Base-by-base conservation (phyloP, 2,329 filamentous ascomycete species). In the Alternaria longipes region DNA sequence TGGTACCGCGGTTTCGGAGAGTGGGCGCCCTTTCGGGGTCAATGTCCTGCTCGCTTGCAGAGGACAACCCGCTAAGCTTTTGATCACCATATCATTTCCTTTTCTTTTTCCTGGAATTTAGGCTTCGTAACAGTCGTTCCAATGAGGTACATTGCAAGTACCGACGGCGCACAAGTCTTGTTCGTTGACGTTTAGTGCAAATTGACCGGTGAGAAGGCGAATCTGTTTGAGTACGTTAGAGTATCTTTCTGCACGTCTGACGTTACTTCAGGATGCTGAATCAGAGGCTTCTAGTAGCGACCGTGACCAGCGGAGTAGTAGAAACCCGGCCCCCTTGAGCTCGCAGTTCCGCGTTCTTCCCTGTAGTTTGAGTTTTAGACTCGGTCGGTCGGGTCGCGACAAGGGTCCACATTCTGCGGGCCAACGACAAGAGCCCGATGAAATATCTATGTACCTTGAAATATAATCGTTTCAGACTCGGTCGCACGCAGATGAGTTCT, bases 1-100 rank as follows among this genome's bases (percentile, higher is more conserved):
- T n/a, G 50, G 55, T 57, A 32, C 55, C 55, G 20, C 42, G 46
- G 38, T 57, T 53, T 45, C 40, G 55, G 54, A 14, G 34, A 41
- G 22, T 34, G 54, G 45, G 9, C 28, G 28, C 46, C 20, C 20
- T 36, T 55, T 55, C 12, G 22, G 53, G 53, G n/a, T 47, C 30
- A 20, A 47, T 22, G 32, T 45, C 53, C 52, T 46, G 26, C 24
- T 54, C 52, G 52, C 52, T 34, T 34, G 20, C 9, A 45, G 18
- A 32, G 20, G 24, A 34, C 41, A 26, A 26, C 11, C 22, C 30
- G 16, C 46, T 26, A 50, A 50, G 30, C 46, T 38, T 36, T n/a
- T 26, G 41, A 30, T 47, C 22, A 12, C 24, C 32, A 22, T 38
- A 24, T 47, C 53, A 16, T 40, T 24, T 28, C 53, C 53, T 8